Evolutionary conservation across 1,284 basidiomycete genomes (phyloP).

Genomic region (Ceratobasidium sp.): DNA sequence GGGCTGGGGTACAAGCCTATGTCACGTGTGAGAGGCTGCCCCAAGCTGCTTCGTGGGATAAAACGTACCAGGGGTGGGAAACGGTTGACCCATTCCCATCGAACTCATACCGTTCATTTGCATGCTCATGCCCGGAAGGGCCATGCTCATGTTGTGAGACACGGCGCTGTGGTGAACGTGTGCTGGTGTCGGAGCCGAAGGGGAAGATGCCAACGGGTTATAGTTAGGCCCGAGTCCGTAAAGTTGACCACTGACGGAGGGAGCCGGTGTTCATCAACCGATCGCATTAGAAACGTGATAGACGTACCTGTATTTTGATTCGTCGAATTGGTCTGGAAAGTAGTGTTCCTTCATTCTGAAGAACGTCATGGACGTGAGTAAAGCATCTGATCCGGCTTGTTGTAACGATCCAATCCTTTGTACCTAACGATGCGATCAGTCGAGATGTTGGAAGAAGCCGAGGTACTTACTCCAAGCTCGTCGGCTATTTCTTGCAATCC

Average conservation of each 20-base stretch:
- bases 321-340: constrained; percentile 87
- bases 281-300: not conserved
- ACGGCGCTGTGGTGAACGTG: constrained; percentile 31
- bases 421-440: constrained; percentile 59
- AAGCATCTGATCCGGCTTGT: constrained; percentile 94
- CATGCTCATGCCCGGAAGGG: constrained; percentile 33
- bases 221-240: constrained; percentile 34
- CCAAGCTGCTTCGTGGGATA: not conserved
- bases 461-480: constrained; percentile 73
- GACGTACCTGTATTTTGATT: constrained; percentile 58
- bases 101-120: constrained; percentile 33
- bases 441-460: constrained; percentile 31
- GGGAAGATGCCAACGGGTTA: constrained; percentile 27
- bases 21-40: not conserved
- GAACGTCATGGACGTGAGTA: constrained; percentile 91
- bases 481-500: constrained; percentile 97
- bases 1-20: constrained; percentile 18
- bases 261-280: not conserved
- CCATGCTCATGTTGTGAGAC: constrained; percentile 29
- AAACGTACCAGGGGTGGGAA: constrained; percentile 19
- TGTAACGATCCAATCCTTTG: constrained; percentile 91
- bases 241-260: constrained; percentile 6
- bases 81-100: constrained; percentile 28
- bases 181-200: constrained; percentile 27
- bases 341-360: constrained; percentile 95